Percentiles rank a stretch among this genome's conserved stretches.
These are phyloP conservation scores for Thymus mandschuricus DNA, from an alignment of 257 asterid genomes.

Conservation along the genomic window DNA sequence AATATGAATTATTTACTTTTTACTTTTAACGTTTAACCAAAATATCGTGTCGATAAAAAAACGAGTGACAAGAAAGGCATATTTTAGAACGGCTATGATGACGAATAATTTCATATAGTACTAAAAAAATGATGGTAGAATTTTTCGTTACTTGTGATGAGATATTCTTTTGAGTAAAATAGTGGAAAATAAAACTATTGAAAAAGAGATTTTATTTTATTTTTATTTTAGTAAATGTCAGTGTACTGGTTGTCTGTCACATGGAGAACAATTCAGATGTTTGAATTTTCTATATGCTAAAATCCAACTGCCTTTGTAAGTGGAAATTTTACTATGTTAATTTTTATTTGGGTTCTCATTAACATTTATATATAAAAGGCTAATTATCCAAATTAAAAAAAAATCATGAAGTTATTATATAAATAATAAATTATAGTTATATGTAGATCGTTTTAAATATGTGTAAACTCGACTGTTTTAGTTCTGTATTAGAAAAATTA, in stretches of 20 bases:
- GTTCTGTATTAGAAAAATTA: no score
- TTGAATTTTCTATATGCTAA: conserved; percentile 45
- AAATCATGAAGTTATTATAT: no score
- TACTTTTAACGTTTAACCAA: no score
- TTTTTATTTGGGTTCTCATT: background rate
- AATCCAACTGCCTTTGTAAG: conserved; percentile 44
- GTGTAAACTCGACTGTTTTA: no score
- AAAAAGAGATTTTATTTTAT: background rate
- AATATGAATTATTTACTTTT: no score
- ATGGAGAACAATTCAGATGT: conserved; percentile 57
- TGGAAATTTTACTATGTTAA: background rate
- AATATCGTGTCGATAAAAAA: no score
- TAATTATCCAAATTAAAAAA: no score
- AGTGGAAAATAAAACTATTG: conserved; percentile 1
- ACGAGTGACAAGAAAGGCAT: no score
- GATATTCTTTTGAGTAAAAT: conserved; percentile 41
- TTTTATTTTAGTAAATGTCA: conserved; percentile 36
- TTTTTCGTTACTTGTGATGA: conserved; percentile 59
- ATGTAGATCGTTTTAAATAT: no score
- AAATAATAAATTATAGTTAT: no score
- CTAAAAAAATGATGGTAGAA: conserved; percentile 36
- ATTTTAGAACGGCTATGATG: conserved; percentile 8
- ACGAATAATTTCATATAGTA: conserved; percentile 21
- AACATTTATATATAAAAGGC: no score
- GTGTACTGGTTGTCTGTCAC: conserved; percentile 48